A percentile compares a stretch with the other conserved stretches of the same genome.
Conservation (phyloP, 208 protist species). For the Phytomonas francai region DNA sequence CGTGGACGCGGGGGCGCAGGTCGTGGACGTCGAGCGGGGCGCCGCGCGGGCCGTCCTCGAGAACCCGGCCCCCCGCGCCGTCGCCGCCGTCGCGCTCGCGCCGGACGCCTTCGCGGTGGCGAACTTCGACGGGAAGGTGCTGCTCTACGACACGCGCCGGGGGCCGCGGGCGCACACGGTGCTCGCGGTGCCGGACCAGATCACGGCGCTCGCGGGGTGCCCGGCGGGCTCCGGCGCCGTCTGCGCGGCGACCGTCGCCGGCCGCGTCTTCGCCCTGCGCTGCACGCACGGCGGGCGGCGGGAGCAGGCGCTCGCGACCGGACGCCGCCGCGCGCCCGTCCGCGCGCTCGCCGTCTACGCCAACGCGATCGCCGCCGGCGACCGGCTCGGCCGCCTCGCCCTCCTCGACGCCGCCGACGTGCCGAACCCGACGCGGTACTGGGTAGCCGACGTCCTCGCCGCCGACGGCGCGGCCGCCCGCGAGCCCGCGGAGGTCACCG, state of each 20-base stretch:
- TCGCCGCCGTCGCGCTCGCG: constrained; percentile 25
- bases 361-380: constrained; percentile 35
- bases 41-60: constrained; percentile 15
- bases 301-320: constrained; percentile 55
- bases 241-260: constrained; percentile 44
- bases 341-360: constrained; percentile 19
- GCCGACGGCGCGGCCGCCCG: constrained; percentile 2
- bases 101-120: constrained; percentile 30
- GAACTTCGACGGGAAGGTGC: constrained; percentile 61
- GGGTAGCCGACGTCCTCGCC: constrained; percentile 23
- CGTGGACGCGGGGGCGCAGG: constrained; percentile 22
- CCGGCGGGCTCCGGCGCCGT: constrained; percentile 18
- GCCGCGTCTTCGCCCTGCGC: constrained; percentile 49
- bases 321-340: constrained; percentile 33
- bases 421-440: constrained; percentile 38
- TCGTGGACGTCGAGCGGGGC: constrained; percentile 36
- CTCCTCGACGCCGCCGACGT: constrained; percentile 41
- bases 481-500: constrained; percentile 26
- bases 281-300: constrained; percentile 24
- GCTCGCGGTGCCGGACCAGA: constrained; percentile 50
- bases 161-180: constrained; percentile 18
- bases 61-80: constrained; percentile 27
- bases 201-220: constrained; percentile 26
- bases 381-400: constrained; percentile 30
- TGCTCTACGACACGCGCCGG: constrained; percentile 44